These are phyloP conservation scores for Trypanosoma lewisi DNA, from an alignment of 208 protist species.

Conservation along the genomic window DNA sequence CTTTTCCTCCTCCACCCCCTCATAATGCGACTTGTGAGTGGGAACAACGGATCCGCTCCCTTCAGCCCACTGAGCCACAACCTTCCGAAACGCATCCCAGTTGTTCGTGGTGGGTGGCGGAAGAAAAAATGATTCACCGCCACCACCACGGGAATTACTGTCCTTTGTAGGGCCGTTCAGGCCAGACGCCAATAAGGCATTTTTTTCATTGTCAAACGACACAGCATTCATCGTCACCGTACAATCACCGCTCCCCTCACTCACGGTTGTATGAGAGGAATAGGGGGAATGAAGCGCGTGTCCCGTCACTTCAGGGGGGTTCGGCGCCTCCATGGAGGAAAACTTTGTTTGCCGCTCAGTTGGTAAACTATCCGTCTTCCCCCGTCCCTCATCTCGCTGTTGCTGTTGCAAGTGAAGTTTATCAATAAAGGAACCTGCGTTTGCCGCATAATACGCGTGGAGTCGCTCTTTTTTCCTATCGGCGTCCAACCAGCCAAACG, in stretches of 20 bases:
- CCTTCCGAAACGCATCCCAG: constrained; percentile 13
- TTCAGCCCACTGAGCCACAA: no score
- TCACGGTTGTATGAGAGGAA: neutral
- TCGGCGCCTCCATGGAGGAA: neutral
- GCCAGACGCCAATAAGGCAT: neutral
- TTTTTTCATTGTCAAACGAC: neutral
- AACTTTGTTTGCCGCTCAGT: neutral
- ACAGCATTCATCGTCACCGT: neutral
- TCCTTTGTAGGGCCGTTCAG: neutral
- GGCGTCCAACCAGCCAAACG: constrained; percentile 30
- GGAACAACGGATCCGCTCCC: no score
- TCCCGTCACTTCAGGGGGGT: no score
- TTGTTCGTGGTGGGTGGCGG: neutral
- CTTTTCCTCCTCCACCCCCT: no score
- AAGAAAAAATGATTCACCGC: neutral
- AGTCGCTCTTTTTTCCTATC: constrained; percentile 24
- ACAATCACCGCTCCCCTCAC: neutral
- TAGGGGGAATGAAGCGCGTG: neutral
- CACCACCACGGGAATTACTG: neutral
- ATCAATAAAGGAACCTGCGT: constrained; percentile 25
- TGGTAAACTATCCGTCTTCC: neutral
- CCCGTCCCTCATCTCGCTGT: neutral
- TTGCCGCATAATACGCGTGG: constrained; percentile 35
- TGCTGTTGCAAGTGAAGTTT: constrained; percentile 6
- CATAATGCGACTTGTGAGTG: no score